Percentiles rank a stretch among this genome's conserved stretches.
These are phyloP conservation scores for Coemansia sp. DNA, from an alignment of 192 early-diverging fungal genomes.

Conservation along the genomic window DNA sequence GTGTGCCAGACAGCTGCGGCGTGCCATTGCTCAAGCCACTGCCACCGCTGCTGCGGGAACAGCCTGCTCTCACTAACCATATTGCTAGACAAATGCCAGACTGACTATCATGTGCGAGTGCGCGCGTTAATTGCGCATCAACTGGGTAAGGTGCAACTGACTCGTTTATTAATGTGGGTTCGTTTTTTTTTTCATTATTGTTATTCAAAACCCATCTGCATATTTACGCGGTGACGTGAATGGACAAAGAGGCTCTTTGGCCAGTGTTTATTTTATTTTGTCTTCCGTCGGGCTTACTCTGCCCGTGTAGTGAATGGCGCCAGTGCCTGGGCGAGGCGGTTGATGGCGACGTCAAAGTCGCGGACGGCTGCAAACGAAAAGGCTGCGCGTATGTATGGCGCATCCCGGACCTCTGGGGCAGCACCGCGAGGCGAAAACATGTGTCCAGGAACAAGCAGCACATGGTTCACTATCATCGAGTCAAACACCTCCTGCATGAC, in stretches of 20 bases:
- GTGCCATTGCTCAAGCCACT: conserved; percentile 14
- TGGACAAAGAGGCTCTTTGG: no score
- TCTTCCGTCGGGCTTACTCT: no score
- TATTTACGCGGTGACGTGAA: no score
- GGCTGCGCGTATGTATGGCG: conserved; percentile 61
- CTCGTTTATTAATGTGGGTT: no score
- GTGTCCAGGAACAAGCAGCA: conserved; percentile 66
- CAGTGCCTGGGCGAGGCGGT: conserved; percentile 56
- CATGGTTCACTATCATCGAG: conserved; percentile 60
- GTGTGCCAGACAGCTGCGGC: conserved; percentile 14
- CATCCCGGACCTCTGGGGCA: conserved; percentile 32
- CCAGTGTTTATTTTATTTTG: no score
- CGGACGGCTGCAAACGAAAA: conserved; percentile 60
- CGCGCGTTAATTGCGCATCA: no score
- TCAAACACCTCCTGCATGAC: conserved; percentile 57
- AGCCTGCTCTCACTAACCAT: no score
- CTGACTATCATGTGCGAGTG: no score
- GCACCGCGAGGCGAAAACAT: conserved; percentile 52
- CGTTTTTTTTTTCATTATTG: background rate
- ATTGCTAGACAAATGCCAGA: no score
- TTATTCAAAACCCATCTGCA: background rate
- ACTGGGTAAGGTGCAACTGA: no score
- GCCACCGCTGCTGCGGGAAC: background rate
- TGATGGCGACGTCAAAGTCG: conserved; percentile 59
- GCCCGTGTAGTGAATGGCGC: conserved; percentile 31